A percentile compares a stretch with the other conserved stretches of the same genome.
Evolutionary conservation across 2,329 filamentous ascomycete genomes (phyloP).

Genomic region (Ophiostoma triangulosporum): DNA sequence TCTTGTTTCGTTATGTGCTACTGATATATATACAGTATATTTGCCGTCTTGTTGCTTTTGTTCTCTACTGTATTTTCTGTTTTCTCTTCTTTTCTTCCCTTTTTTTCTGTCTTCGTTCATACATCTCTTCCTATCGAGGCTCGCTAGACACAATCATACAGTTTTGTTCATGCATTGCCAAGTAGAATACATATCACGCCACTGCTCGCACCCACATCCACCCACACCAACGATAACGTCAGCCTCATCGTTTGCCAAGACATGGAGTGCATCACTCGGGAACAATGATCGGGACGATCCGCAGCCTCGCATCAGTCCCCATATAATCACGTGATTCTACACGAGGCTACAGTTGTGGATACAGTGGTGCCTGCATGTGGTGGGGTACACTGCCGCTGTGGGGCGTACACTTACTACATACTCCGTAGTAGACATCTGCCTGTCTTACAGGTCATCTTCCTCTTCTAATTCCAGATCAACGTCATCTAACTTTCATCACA

Average conservation of each 20-base stretch:
- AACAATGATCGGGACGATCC: neutral
- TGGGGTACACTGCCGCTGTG: too few species aligned
- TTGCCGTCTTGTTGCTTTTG: too few species aligned
- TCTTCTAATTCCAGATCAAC: neutral
- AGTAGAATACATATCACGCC: too few species aligned
- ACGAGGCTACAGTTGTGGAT: neutral
- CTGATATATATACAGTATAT: too few species aligned
- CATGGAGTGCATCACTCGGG: neutral
- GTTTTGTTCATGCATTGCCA: neutral
- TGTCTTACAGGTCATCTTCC: too few species aligned
- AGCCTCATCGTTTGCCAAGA: neutral
- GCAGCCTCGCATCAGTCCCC: too few species aligned
- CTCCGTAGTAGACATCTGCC: too few species aligned
- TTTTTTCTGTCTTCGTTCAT: neutral
- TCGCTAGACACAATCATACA: neutral
- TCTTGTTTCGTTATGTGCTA: neutral
- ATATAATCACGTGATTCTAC: too few species aligned
- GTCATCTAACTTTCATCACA: neutral
- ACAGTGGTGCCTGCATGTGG: neutral
- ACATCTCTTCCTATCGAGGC: neutral
- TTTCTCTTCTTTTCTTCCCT: neutral
- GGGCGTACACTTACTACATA: too few species aligned
- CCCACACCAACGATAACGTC: neutral
- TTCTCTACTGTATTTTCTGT: neutral
- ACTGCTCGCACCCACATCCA: too few species aligned